Evolutionary conservation across 208 protist genomes (phyloP), one percentile per base, ranked within the genome.

Genomic region (Acanthamoeba lenticulata): DNA sequence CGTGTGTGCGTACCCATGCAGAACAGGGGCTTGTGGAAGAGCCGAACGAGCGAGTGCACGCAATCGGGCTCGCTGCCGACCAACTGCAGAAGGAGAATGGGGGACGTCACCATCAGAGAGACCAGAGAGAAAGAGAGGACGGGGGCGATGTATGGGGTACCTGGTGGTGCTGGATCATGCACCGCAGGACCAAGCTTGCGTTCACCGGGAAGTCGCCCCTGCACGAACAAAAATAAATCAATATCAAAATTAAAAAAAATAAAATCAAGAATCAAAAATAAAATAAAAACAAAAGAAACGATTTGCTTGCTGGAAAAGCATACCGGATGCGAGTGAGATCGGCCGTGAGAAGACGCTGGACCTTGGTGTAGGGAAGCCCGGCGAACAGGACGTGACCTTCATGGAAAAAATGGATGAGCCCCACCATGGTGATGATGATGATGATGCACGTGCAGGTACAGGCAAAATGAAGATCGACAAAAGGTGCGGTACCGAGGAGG

Each of bases 341-440:
- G 90, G 97, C 98, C 42, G 98, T 98, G 97, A 99, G 97, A 42
- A 99, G 96, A 19, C 97, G 96, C 19, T 97, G 98, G 47, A 98
- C 98, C 95, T 98, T 98, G 95, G 96, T 95, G 92, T 98, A 95
- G 57, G 97, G 97, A 29, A 99, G 95, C 55, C 98, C 98, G 40
- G 99, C 92, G 94, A 99, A 99, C 79, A 99, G 94, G 65, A 99
- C 97, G 94, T 99, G 97, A 55, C 99, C 99, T 29, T 45, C n/a
- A 92, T 90, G 17, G 17, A 21, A 27, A 91, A 24, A 90, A 92
- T 93, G 32, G 42, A 27, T 45, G 47, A 36, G 17, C 19, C 32
- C 32, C 15, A 29, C 29, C 17, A 85, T 88, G 17, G 47, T 27
- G 72, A n/a, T n/a, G n/a, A n/a, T n/a, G n/a, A n/a, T n/a, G n/a